Evolutionary conservation across 2,329 filamentous ascomycete species (phyloP), one percentile per base, ranked within the genome.

Genomic region (Chrysosphaeria jannelii): DNA sequence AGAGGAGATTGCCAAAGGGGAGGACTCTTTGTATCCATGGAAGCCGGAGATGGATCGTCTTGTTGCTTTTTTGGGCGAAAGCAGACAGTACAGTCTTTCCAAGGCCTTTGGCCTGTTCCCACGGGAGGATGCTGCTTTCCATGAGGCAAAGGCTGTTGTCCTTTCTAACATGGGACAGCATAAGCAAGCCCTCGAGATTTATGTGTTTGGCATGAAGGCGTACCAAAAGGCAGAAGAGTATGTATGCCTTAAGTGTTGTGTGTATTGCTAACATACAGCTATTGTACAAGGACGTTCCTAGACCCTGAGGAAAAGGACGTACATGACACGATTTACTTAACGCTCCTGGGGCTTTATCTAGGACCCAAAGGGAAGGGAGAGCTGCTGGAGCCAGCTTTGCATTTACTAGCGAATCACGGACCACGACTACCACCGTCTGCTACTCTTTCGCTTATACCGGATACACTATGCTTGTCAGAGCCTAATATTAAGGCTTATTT

Each of bases 161-260:
- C 59, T 93, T 19, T 78, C 75, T 43, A 88, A 85, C 34, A 90
- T 93, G 74, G 76, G 75, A 5, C 70, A 81, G 35, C 79, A 97
- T 46, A 79, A 76, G 39, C 78, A 93, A 44, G 85, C 85, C 0
- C 49, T 97, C n/a, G 71, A 85, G 39, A 90, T 97, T 24, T 97
- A 90, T 40, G 81, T 93, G 14, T 97, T 91, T 46, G 85, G 81
- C 41, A 60, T 97, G 41, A 51, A 71, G 33, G 69, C 90, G 40
- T 81, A 74, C 30, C 50, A 48, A 8, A 93, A 90, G 44, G 85
- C 85, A 15, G 85, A 97, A 56, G 76, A 90, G 68, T 90, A 48
- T 30, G 64, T 51, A 17, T 25, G 8, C 10, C 8, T 7, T 18
- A 7, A n/a, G n/a, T 7, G 16, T 7, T 7, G 1, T 9, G 15